phyloP scores from a whole-genome alignment of 805 yeast genomes.

The Metschnikowia picachoensis region DNA sequence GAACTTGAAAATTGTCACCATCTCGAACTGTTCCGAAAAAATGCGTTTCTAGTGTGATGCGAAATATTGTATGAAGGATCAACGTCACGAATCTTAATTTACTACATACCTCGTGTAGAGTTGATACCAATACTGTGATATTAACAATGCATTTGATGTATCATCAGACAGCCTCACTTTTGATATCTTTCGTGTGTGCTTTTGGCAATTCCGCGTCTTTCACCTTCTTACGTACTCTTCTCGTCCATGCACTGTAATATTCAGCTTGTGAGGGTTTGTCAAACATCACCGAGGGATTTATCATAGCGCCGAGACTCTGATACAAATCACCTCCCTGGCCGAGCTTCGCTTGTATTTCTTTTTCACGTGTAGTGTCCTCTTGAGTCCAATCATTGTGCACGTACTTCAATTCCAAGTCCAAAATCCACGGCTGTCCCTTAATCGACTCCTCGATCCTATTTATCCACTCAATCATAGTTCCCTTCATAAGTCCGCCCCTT shows the following conservation, averaged over 20 bases:
- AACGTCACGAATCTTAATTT: too few species aligned
- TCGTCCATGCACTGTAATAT: conserved; percentile 34
- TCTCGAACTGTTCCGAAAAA: conserved; percentile 8
- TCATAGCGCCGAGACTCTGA: conserved; percentile 34
- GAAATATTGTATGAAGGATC: too few species aligned
- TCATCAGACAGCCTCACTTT: too few species aligned
- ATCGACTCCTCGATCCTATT: conserved; percentile 51
- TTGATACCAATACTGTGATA: too few species aligned
- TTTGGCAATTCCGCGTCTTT: neutral
- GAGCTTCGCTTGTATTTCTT: conserved; percentile 27
- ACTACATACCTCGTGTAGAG: too few species aligned
- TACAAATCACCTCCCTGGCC: conserved; percentile 32
- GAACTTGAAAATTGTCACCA: neutral
- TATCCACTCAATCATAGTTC: conserved; percentile 51
- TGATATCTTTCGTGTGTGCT: too few species aligned
- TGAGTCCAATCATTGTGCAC: conserved; percentile 28
- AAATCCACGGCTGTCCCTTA: conserved; percentile 59
- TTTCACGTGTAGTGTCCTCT: conserved; percentile 19
- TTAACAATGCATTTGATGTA: too few species aligned
- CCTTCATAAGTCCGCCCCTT: conserved; percentile 47
- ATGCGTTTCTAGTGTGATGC: conserved; percentile 4
- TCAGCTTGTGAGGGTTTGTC: conserved; percentile 26
- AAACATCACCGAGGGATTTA: conserved; percentile 29
- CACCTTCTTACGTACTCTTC: conserved; percentile 11
- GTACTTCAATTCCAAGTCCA: conserved; percentile 47